phyloP scores from a whole-genome alignment of 1,139 yeast species.

The Yamadazyma sp. region DNA sequence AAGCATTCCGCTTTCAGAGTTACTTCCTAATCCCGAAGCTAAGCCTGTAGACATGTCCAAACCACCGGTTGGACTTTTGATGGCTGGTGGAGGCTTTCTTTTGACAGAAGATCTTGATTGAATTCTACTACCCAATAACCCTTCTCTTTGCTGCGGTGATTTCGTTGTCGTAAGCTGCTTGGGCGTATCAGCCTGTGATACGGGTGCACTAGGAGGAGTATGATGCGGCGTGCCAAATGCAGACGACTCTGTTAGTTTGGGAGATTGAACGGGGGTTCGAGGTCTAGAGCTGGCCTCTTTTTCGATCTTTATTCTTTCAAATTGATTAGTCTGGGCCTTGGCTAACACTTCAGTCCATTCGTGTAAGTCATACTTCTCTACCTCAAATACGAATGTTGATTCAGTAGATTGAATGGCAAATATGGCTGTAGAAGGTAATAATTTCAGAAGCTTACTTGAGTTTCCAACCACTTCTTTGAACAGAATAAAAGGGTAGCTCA shows the following conservation, averaged over 20 bases:
- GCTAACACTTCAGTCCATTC: slow-evolving; percentile 59
- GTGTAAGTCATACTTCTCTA: slow-evolving; percentile 51
- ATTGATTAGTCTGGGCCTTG: slow-evolving; percentile 46
- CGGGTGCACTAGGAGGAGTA: neutral
- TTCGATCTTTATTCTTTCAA: slow-evolving; percentile 36
- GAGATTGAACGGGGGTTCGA: slow-evolving; percentile 16
- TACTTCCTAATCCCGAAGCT: slow-evolving; percentile 13
- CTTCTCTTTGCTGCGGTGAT: slow-evolving; percentile 9
- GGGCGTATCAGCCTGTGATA: neutral
- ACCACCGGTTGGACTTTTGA: slow-evolving; percentile 18
- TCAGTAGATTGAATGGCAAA: slow-evolving; percentile 54
- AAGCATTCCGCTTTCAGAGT: slow-evolving; percentile 28
- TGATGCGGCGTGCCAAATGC: slow-evolving; percentile 9
- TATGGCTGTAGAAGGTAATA: slow-evolving; percentile 42
- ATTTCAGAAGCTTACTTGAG: slow-evolving; percentile 29
- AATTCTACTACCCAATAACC: slow-evolving; percentile 13
- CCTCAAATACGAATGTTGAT: slow-evolving; percentile 55
- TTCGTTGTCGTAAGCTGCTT: neutral
- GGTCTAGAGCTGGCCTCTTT: slow-evolving; percentile 5
- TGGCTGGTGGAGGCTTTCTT: slow-evolving; percentile 42
- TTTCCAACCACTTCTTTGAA: slow-evolving; percentile 53
- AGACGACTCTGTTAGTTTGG: slow-evolving; percentile 28
- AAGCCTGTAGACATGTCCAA: slow-evolving; percentile 39
- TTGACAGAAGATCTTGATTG: slow-evolving; percentile 18
- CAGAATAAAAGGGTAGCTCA: slow-evolving; percentile 47